Percentiles rank a stretch among this genome's conserved stretches.
Evolutionary conservation across 108 stramenopile genomes (phyloP).

Genomic region (Chaetoceros tenuissimus): DNA sequence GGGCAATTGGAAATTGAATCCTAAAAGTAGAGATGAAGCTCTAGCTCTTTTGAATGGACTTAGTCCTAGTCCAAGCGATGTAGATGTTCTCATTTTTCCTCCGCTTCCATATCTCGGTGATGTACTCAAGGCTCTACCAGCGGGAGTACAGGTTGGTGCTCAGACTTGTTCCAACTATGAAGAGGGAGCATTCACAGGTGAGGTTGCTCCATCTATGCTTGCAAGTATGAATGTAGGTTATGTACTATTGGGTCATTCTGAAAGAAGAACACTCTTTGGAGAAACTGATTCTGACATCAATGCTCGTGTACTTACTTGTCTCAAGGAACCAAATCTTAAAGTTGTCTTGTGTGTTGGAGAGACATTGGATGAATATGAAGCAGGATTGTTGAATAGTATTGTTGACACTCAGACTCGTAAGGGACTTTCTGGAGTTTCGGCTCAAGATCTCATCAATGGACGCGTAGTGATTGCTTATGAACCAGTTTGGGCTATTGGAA

Average conservation of each 20-base stretch:
- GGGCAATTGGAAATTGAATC: constrained; percentile 80
- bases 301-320: constrained; percentile 16
- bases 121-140: constrained; percentile 33
- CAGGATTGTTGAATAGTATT: constrained; percentile 35
- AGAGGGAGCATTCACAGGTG: constrained; percentile 51
- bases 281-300: constrained; percentile 33
- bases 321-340: constrained; percentile 22
- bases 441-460: constrained; percentile 40
- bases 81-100: constrained; percentile 71
- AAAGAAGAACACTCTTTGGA: constrained; percentile 34
- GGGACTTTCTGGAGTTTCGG: constrained; percentile 46
- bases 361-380: constrained; percentile 31
- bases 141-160: constrained; percentile 62
- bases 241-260: constrained; percentile 50
- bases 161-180: constrained; percentile 58
- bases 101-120: constrained; percentile 57
- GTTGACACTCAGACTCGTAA: constrained; percentile 51
- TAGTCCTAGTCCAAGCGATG: constrained; percentile 24
- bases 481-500: constrained; percentile 97
- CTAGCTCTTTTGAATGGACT: constrained; percentile 41
- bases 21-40: constrained; percentile 51
- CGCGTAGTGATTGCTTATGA: constrained; percentile 86
- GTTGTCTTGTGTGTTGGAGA: constrained; percentile 44
- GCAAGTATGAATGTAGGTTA: constrained; percentile 22
- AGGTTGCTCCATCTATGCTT: constrained; percentile 34